Evolutionary conservation across 1,284 basidiomycete genomes (phyloP).

Genomic region (Wolfiporia cocos): DNA sequence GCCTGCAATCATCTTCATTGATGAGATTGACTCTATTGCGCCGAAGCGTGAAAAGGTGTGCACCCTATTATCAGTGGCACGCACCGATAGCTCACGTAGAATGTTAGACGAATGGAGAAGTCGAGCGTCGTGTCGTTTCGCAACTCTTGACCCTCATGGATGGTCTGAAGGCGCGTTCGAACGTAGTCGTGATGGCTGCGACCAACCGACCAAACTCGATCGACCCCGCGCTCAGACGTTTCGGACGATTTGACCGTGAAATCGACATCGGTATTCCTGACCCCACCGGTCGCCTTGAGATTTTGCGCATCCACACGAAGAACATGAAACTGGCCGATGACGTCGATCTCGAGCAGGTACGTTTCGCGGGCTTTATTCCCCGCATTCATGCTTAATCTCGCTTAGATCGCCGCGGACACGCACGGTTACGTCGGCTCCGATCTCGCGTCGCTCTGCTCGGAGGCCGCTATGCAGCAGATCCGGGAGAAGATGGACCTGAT

Average conservation of each 20-base stretch:
- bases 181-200: slow-evolving; percentile 99
- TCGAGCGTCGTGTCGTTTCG: slow-evolving; percentile 98
- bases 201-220: slow-evolving; percentile 99
- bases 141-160: slow-evolving; percentile 99
- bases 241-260: slow-evolving; percentile 98
- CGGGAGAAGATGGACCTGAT: slow-evolving; percentile 98
- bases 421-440: slow-evolving; percentile 99
- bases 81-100: slow-evolving; percentile 1
- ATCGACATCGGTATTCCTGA: slow-evolving; percentile 99
- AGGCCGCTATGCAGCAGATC: slow-evolving; percentile 98
- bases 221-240: slow-evolving; percentile 95
- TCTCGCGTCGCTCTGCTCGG: slow-evolving; percentile 92
- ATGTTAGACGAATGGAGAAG: slow-evolving; percentile 91
- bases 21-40: slow-evolving; percentile 98
- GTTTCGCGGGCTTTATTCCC: slow-evolving; percentile 8
- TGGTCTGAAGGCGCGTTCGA: slow-evolving; percentile 96
- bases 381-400: slow-evolving; percentile 4
- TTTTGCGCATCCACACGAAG: slow-evolving; percentile 98
- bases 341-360: slow-evolving; percentile 92
- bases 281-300: slow-evolving; percentile 96
- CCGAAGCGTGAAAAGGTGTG: slow-evolving; percentile 98
- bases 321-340: slow-evolving; percentile 99
- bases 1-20: slow-evolving; percentile 99
- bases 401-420: slow-evolving; percentile 93
- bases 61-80: too few relatives aligned